Evolutionary conservation across 176 grass and related monocot genomes (phyloP).

Genomic region (Oryza meyeriana): DNA sequence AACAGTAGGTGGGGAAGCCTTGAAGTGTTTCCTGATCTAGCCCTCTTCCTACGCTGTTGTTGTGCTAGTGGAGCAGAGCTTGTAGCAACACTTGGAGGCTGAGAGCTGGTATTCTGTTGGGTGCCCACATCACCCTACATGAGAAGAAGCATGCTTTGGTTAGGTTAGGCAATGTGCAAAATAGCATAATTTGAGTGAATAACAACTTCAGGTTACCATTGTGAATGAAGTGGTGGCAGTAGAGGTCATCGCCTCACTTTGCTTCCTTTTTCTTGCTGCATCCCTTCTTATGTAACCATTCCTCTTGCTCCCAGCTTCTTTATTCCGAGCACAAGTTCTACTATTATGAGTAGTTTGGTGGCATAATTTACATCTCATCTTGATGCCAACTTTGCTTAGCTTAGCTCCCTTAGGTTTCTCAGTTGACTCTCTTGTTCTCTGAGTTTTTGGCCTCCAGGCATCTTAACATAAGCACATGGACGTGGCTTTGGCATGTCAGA

Average conservation of each 20-base stretch:
- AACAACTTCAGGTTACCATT: background rate
- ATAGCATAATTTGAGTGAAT: background rate
- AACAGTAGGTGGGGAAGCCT: background rate
- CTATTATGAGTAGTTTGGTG: no score
- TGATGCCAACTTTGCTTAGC: background rate
- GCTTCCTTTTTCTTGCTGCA: no score
- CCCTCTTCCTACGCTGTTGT: background rate
- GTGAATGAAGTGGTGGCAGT: background rate
- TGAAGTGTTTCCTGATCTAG: background rate
- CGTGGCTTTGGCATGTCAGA: background rate
- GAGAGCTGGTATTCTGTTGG: background rate
- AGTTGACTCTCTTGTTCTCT: background rate
- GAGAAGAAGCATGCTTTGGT: background rate
- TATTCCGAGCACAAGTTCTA: no score
- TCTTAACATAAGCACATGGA: background rate
- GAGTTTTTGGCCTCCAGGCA: background rate
- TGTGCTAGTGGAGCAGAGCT: background rate
- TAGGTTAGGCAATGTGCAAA: background rate
- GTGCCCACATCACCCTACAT: background rate
- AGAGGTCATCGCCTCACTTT: no score
- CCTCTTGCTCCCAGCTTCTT: no score
- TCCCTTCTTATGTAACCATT: no score
- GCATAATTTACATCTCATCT: background rate
- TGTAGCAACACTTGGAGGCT: background rate
- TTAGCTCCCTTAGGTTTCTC: background rate